Conservation (phyloP, 805 yeast species). For the Spathaspora boniae region DNA sequence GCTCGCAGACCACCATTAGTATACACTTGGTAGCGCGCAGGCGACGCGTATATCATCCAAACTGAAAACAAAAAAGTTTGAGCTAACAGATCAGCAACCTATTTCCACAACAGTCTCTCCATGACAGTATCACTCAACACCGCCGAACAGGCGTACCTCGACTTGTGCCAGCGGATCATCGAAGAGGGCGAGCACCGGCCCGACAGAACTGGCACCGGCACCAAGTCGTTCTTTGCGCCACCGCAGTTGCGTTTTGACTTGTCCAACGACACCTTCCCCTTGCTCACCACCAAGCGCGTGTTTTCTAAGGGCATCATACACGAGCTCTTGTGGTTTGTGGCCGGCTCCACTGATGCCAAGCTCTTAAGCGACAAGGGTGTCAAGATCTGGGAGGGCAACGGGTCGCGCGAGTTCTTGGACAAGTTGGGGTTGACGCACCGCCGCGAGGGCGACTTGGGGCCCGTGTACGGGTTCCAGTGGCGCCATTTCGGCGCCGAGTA, state of each 20-base stretch:
- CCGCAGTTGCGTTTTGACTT: constrained; percentile 87
- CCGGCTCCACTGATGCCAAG: constrained; percentile 87
- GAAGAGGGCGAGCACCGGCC: constrained; percentile 86
- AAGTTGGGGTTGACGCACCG: constrained; percentile 74
- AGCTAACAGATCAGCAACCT: too few relatives aligned
- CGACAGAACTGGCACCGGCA: constrained; percentile 98
- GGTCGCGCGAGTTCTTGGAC: constrained; percentile 87
- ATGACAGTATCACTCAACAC: constrained; percentile 32
- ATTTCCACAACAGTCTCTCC: too few relatives aligned
- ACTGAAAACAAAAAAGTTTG: too few relatives aligned
- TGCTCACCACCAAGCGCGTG: constrained; percentile 89
- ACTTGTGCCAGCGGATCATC: constrained; percentile 73
- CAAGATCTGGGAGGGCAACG: constrained; percentile 99
- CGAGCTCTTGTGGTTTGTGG: constrained; percentile 89
- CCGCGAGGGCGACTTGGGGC: constrained; percentile 93
- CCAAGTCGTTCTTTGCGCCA: constrained; percentile 87
- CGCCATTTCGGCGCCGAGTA: constrained; percentile 97
- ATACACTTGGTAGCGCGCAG: too few relatives aligned
- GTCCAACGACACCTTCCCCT: constrained; percentile 71
- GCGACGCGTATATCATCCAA: too few relatives aligned
- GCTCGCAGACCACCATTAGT: too few relatives aligned
- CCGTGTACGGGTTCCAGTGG: constrained; percentile 99
- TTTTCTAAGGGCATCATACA: constrained; percentile 85
- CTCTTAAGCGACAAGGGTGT: constrained; percentile 77
- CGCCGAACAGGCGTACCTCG: constrained; percentile 85